Conservation (phyloP, 75 land plant species). For the Picea sitchensis region DNA sequence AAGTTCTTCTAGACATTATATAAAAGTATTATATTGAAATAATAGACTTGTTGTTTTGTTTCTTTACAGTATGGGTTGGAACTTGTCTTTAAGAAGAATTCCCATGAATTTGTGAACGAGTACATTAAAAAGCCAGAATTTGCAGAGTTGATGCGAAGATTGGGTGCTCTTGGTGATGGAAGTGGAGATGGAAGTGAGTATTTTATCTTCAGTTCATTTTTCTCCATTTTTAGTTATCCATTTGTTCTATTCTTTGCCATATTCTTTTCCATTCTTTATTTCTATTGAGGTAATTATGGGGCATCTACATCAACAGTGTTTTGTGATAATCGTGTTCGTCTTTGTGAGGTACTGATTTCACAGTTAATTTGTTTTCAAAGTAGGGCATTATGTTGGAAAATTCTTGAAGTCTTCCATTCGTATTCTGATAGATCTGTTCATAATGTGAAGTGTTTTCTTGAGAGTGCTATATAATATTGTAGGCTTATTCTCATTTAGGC, state of each 20-base stretch:
- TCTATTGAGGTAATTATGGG: neutral
- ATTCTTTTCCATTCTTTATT: neutral
- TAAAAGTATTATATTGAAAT: neutral
- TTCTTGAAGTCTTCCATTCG: neutral
- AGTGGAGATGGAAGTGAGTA: conserved; percentile 48
- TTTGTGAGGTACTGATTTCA: neutral
- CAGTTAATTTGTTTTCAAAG: neutral
- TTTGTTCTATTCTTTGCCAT: neutral
- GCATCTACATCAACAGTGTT: neutral
- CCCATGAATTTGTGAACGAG: conserved; percentile 80
- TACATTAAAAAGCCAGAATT: conserved; percentile 72
- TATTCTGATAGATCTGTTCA: neutral
- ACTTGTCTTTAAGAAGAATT: conserved; percentile 76
- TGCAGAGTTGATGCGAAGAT: conserved; percentile 84
- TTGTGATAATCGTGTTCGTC: neutral
- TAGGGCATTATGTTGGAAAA: no score
- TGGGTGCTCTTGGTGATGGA: conserved; percentile 97
- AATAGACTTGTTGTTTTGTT: conserved; percentile 1
- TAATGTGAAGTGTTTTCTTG: neutral
- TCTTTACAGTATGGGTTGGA: conserved; percentile 83
- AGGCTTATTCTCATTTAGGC: neutral
- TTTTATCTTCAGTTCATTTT: conserved; percentile 3
- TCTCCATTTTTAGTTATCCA: neutral
- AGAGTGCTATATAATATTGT: neutral
- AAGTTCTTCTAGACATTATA: no score